Evolutionary conservation across 371 early-diverging fungal genomes (phyloP), one percentile per base, ranked within the genome.

Genomic region (Encephalitozoon cuniculi): DNA sequence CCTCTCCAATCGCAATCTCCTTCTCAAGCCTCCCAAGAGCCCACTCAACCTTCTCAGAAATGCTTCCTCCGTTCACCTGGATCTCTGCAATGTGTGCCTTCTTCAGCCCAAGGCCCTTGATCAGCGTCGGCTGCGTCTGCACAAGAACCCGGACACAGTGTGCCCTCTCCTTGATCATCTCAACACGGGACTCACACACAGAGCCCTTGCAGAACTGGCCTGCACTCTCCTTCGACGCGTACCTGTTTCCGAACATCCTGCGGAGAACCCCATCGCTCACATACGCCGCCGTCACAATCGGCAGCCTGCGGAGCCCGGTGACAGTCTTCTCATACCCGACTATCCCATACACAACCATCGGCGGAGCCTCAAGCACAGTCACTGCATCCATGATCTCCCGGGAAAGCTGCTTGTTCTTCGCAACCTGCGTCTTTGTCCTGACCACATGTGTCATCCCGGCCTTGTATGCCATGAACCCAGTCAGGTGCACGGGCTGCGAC

Each of bases 381-480:
- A 96, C 97, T 72, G 99, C 95, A 88, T 99, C 99, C 82, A 97
- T 92, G 55, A 97, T 88, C 88, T 99, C 99, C 91, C 94, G 77
- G 12, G 71, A 72, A 15, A 51, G 65, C 8, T 73, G 69, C 67
- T 80, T 84, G 67, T 79, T 70, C 68, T 80, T 77, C 34, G 68
- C 72, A 70, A 70, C 43, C 90, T 95, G 94, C 90, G 84, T 94
- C 94, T 85, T 87, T 86, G 94, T 95, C 82, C 97, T 92, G 78
- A 99, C 94, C 83, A 97, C 90, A 89, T 99, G 97, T 85, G 96
- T 94, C 97, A 97, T 97, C 86, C 97, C 97, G 72, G 94, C 96
- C 92, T 97, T 97, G 92, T 96, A 97, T 80, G 91, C 95, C 85
- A 96, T 87, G 91, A 95, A 97, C 82, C 94, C 96, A 69, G 96